Evolutionary conservation across 345 rosid genomes (phyloP).

Genomic region (Populus alba): DNA sequence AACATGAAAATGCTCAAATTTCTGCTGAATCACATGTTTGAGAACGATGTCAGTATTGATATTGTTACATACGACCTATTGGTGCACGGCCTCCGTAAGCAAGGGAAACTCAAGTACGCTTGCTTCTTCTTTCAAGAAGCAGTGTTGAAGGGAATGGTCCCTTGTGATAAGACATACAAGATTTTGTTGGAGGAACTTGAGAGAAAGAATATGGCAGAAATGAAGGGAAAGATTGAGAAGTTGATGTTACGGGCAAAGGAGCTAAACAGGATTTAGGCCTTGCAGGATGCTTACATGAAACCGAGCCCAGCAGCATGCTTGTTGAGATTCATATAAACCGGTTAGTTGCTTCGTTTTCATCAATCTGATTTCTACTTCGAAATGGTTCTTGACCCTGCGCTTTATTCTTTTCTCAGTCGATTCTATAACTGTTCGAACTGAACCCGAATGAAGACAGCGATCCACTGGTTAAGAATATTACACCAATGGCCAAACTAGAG

Average conservation of each 20-base stretch:
- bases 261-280: too few species aligned
- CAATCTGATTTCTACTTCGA: too few species aligned
- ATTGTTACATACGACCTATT: conserved; percentile 50
- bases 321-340: too few species aligned
- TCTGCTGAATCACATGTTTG: conserved; percentile 61
- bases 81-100: conserved; percentile 51
- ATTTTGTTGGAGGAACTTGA: conserved; percentile 54
- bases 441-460: too few species aligned
- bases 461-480: too few species aligned
- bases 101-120: conserved; percentile 61
- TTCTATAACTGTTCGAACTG: too few species aligned
- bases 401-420: too few species aligned
- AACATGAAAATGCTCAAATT: conserved; percentile 61
- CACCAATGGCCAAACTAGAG: too few species aligned
- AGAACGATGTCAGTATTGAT: conserved; percentile 59
- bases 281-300: too few species aligned
- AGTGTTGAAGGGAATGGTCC: conserved; percentile 59
- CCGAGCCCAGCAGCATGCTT: too few species aligned
- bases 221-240: conserved; percentile 45
- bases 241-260: conserved; percentile 22
- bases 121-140: conserved; percentile 65
- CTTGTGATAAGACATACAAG: conserved; percentile 45
- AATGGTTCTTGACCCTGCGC: too few species aligned
- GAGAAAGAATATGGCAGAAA: conserved; percentile 41
- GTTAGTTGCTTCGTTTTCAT: too few species aligned